These are phyloP conservation scores for Colletotrichum agaves DNA, from an alignment of 2,329 filamentous ascomycete species.

Conservation along the genomic window DNA sequence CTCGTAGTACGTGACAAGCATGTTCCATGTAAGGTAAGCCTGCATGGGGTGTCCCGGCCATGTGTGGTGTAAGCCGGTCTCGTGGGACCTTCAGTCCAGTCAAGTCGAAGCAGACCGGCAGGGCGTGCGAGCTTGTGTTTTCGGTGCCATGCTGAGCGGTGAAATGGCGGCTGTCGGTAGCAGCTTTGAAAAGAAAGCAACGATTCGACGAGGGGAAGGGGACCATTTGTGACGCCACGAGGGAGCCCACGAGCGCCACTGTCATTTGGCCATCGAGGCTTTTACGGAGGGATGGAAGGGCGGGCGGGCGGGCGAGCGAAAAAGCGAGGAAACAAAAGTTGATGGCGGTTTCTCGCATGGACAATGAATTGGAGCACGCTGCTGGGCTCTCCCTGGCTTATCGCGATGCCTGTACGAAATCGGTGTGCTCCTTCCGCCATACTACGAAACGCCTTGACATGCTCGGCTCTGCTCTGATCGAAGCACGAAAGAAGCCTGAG, in stretches of 20 bases:
- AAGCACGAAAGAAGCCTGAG: neutral
- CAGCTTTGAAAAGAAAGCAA: neutral
- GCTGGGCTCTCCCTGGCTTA: neutral
- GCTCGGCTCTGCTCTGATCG: too few relatives aligned
- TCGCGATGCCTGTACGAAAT: neutral
- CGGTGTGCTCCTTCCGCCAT: neutral
- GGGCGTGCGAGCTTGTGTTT: neutral
- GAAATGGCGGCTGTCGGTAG: neutral
- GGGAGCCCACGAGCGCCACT: conserved; percentile 9
- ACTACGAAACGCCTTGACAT: neutral
- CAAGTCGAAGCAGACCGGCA: neutral
- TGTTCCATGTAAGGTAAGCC: conserved; percentile 9
- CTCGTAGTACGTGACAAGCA: conserved; percentile 14
- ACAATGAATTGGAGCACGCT: too few relatives aligned
- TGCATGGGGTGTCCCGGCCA: neutral
- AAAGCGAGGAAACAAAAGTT: conserved; percentile 16
- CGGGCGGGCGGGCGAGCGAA: neutral
- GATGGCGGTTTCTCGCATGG: neutral
- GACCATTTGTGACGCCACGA: conserved; percentile 13
- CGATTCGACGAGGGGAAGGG: neutral
- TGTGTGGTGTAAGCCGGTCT: conserved; percentile 21
- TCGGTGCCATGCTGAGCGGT: conserved; percentile 4
- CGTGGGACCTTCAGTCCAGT: conserved; percentile 8
- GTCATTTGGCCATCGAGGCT: neutral
- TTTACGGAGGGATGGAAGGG: neutral